Evolutionary conservation across 108 stramenopile species (phyloP).

Genomic region (Cyclostephanos tholiformis): DNA sequence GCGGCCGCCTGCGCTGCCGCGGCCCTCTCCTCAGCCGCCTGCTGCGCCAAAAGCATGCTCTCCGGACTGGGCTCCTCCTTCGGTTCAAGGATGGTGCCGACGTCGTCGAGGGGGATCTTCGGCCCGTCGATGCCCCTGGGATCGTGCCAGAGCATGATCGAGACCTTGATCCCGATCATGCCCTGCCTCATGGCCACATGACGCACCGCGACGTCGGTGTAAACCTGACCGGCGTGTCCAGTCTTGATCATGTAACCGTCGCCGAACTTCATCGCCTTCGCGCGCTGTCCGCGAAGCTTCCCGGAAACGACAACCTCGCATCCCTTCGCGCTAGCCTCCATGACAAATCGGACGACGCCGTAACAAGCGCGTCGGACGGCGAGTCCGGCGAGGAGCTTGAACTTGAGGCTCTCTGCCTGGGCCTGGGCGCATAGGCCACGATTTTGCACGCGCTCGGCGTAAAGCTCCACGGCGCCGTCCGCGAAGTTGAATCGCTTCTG

Average conservation of each 20-base stretch:
- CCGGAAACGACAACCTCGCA: conserved; percentile 99
- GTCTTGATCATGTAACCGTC: conserved; percentile 99
- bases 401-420: conserved; percentile 99
- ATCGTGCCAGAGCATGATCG: conserved; percentile 99
- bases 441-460: conserved; percentile 98
- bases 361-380: conserved; percentile 99
- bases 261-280: conserved; percentile 99
- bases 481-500: conserved; percentile 99
- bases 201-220: conserved; percentile 98
- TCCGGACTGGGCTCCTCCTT: conserved; percentile 85
- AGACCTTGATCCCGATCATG: conserved; percentile 98
- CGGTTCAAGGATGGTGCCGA: conserved; percentile 90
- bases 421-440: conserved; percentile 99
- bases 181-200: conserved; percentile 99
- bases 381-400: conserved; percentile 98
- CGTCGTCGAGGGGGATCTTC: conserved; percentile 91
- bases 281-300: conserved; percentile 99
- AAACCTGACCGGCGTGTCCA: conserved; percentile 97
- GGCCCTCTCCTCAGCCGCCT: conserved; percentile 54
- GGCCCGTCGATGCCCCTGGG: conserved; percentile 87
- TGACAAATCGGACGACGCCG: conserved; percentile 99
- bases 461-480: conserved; percentile 97
- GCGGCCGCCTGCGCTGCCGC: conserved; percentile 45
- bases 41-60: conserved; percentile 67
- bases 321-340: conserved; percentile 99